Base-by-base conservation (phyloP, 371 early-diverging fungal genomes). In the Mucor velutinosus region DNA sequence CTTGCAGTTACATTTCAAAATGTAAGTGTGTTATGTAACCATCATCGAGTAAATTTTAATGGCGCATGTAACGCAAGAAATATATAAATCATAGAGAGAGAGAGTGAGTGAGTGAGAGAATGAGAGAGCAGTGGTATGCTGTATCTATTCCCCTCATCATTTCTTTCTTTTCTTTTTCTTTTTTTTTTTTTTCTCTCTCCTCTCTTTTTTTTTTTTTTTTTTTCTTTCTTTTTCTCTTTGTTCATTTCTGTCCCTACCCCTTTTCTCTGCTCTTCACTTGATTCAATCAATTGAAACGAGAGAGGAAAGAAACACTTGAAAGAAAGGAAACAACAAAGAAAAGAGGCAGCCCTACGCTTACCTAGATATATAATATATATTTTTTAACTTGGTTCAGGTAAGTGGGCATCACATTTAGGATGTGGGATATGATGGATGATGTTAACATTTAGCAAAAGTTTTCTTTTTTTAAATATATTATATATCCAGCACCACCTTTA, bases 1-100 rank as follows among this genome's bases (percentile, higher is more conserved):
- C 53, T 47, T 47, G 49, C 49, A 49, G 49, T 49, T 49, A 49
- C 49, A 49, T 49, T 49, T 47, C 47, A 47, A 47, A 47, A 47
- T 47, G 47, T 47, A 14, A 14, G 19, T 45, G 45, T n/a, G 47
- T 47, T 47, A 53, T 27, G 53, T 53, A 53, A 53, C 53, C 53
- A 53, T 15, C 23, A 27, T 25, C 27, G 6, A 14, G 1, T 51
- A 12, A 35, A 25, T 53, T 53, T 53, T 53, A 53, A 53, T 51
- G 27, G 60, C 41, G 55, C 66, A 66, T 66, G 66, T 66, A 60
- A 51, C 60, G 60, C 60, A 60, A 66, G 27, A 59, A 43, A 56
- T 56, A 64, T 32, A 58, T 25, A 51, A 15, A 53, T 27, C 53
- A 53, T 53, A 53, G 37, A 53, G 47, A 7, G 37, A 35, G 37